A percentile compares a stretch with the other conserved stretches of the same genome.
Conservation (phyloP, 2,329 filamentous ascomycete species). For the Byssothecium circinans region DNA sequence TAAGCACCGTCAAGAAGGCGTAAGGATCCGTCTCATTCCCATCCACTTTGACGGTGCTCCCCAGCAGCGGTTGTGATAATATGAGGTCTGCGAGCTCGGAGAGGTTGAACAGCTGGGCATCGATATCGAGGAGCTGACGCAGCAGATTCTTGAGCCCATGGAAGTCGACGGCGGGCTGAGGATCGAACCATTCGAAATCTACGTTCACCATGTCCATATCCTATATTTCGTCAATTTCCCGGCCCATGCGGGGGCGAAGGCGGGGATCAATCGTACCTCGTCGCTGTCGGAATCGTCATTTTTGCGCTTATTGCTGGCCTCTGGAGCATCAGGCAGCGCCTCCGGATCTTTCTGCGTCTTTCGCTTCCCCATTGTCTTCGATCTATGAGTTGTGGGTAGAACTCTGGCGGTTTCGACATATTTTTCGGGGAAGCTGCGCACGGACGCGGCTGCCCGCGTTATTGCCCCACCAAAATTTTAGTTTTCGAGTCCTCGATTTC, state of each 20-base stretch:
- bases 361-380: constrained; percentile 39
- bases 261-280: constrained; percentile 31
- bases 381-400: constrained; percentile 8
- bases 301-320: constrained; percentile 28
- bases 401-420: constrained; percentile 11
- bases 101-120: constrained; percentile 82
- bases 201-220: constrained; percentile 91
- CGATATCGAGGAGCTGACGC: constrained; percentile 88
- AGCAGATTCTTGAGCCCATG: constrained; percentile 89
- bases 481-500: constrained; percentile 14
- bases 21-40: constrained; percentile 91
- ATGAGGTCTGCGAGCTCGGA: constrained; percentile 85
- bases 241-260: constrained; percentile 7
- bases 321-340: constrained; percentile 40
- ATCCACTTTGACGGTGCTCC: constrained; percentile 96
- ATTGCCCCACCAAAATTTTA: constrained; percentile 26
- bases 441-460: constrained; percentile 8
- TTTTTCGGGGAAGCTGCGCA: constrained; percentile 18
- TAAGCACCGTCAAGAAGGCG: constrained; percentile 86
- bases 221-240: constrained; percentile 48
- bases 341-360: constrained; percentile 39
- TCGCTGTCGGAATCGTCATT: constrained; percentile 43
- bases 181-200: constrained; percentile 99
- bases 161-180: constrained; percentile 85
- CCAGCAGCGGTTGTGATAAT: constrained; percentile 81